Evolutionary conservation across 352 stramenopile genomes (phyloP), one percentile per base, ranked within the genome.

Genomic region (Pythium utonaiense): DNA sequence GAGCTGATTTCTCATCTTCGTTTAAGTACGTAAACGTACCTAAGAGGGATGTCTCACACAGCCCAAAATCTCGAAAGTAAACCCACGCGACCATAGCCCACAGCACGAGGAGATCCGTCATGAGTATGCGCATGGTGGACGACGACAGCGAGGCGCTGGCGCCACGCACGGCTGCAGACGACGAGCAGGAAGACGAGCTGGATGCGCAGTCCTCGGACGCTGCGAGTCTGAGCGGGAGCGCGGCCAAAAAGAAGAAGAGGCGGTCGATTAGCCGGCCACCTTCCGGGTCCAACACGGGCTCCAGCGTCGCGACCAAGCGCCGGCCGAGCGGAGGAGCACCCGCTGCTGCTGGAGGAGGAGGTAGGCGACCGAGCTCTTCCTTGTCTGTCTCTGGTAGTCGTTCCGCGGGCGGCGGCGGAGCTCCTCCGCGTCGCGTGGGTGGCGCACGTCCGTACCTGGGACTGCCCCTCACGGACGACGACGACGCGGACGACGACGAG

Each of bases 61-160:
- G n/a, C n/a, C n/a, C n/a, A n/a, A n/a, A n/a, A 57, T 48, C 49
- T 41, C 10, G 17, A 41, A 57, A 33, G 14, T 16, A 21, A 57
- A 45, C 60, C 21, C 38, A 57, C 21, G 34, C 45, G 38, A 57
- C 41, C 38, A 28, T 42, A 25, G 21, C 4, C 1, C 33, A 41
- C 9, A 54, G 16, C 14, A 16, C 19, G 25, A 57, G n/a, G 30
- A 45, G 33, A 34, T 44, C 33, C 22, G 6, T 40, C 1, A 78
- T 78, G 70, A 75, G 71, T 40, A 74, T 78, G 71, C 67, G 58
- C 41, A 60, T 62, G 45, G 56, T 60, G 53, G 55, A 60, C 34
- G 66, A 77, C 51, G 48, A 62, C 57, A 44, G 41, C 41, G 28
- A 22, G 12, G 51, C 25, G 14, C 36, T 34, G 24, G 40, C 27